Conservation (phyloP, 169 alveolate species). For the Plasmodium reichenowi region DNA sequence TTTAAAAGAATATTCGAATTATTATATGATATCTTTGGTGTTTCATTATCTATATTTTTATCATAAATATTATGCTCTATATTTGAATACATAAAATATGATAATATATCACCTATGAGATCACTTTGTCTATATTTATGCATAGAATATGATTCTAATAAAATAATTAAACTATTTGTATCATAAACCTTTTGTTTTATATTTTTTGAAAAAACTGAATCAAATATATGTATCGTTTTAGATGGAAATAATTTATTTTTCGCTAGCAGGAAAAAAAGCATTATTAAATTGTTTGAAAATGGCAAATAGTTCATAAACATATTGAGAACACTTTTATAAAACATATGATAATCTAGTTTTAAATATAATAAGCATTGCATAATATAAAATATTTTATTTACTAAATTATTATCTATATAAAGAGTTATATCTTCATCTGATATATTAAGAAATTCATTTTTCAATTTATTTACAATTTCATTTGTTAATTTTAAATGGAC, state of each 20-base stretch:
- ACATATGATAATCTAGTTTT: constrained; percentile 59
- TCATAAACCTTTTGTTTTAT: constrained; percentile 15
- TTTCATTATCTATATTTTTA: background rate
- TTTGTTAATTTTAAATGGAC: constrained; percentile 29
- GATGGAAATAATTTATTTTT: constrained; percentile 67
- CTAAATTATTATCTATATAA: background rate
- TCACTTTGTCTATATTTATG: constrained; percentile 37
- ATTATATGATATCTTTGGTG: background rate
- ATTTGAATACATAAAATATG: background rate
- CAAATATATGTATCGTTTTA: constrained; percentile 50
- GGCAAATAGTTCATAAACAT: constrained; percentile 1
- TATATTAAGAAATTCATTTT: constrained; percentile 10
- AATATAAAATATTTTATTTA: constrained; percentile 39
- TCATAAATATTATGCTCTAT: background rate
- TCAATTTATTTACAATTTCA: constrained; percentile 21
- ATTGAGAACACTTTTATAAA: constrained; percentile 45
- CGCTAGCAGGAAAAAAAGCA: constrained; percentile 28
- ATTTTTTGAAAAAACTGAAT: constrained; percentile 19
- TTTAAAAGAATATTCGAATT: background rate
- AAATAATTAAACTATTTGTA: constrained; percentile 8
- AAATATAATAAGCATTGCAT: constrained; percentile 54
- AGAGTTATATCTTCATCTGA: background rate
- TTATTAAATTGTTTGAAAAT: constrained; percentile 15
- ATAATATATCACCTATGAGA: constrained; percentile 9
- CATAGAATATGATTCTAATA: constrained; percentile 42